Conservation (phyloP, 495 filamentous ascomycete genomes). For the Aspergillus biplanus region DNA sequence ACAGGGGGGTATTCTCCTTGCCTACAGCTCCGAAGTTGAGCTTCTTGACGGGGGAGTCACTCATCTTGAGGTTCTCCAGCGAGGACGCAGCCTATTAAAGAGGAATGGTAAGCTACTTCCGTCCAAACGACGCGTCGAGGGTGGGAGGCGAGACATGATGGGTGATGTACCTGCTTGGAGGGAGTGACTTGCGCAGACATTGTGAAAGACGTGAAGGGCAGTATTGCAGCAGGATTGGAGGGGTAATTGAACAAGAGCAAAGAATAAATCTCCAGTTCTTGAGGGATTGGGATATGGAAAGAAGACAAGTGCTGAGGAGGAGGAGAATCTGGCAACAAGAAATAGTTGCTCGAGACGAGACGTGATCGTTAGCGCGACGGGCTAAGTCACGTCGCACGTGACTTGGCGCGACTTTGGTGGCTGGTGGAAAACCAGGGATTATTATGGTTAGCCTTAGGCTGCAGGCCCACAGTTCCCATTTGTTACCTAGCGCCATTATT, state of each 20-base stretch:
- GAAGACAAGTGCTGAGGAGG: conserved; percentile 27
- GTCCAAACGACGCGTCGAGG: conserved; percentile 37
- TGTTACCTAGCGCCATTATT: neutral
- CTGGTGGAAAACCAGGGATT: conserved; percentile 25
- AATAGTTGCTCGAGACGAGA: conserved; percentile 38
- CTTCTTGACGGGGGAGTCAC: conserved; percentile 88
- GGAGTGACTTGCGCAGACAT: conserved; percentile 79
- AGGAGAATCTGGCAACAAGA: conserved; percentile 28
- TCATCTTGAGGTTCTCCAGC: conserved; percentile 87
- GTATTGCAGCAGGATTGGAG: conserved; percentile 15
- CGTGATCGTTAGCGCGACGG: conserved; percentile 50
- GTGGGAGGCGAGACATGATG: conserved; percentile 43
- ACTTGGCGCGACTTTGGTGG: conserved; percentile 33
- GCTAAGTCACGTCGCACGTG: conserved; percentile 53
- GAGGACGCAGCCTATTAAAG: conserved; percentile 73
- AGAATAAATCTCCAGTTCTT: conserved; percentile 17
- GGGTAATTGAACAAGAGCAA: conserved; percentile 30
- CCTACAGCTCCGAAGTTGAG: conserved; percentile 68
- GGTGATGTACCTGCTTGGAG: conserved; percentile 77
- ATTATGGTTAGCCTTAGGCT: conserved; percentile 8
- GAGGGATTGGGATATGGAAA: conserved; percentile 30
- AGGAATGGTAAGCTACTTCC: conserved; percentile 30
- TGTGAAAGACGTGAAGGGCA: conserved; percentile 34
- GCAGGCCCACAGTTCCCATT: neutral
- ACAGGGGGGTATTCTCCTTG: conserved; percentile 82